These are phyloP conservation scores for Sinapis alba DNA, from an alignment of 441 rosid genomes.

Conservation along the genomic window DNA sequence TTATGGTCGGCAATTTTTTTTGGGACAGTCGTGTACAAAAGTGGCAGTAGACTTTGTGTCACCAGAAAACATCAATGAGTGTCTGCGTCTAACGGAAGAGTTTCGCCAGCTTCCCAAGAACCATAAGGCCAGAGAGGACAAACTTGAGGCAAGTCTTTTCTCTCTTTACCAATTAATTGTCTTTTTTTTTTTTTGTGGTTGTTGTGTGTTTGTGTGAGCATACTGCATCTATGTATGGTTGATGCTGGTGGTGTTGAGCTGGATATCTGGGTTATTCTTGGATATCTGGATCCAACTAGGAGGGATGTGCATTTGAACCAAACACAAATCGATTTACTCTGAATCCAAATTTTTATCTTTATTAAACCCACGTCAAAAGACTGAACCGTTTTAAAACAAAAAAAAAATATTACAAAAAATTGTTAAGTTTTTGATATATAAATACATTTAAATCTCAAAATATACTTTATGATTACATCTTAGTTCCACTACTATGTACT, in stretches of 20 bases:
- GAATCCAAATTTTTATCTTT: background rate
- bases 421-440: background rate
- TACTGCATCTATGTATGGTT: background rate
- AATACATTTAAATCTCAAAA: background rate
- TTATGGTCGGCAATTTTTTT: constrained; percentile 10
- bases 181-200: background rate
- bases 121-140: constrained; percentile 87
- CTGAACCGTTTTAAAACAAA: background rate
- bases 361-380: background rate
- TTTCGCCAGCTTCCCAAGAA: constrained; percentile 81
- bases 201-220: background rate
- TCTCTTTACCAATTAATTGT: constrained; percentile 3
- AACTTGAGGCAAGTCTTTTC: constrained; percentile 66
- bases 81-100: constrained; percentile 80
- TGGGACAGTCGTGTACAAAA: constrained; percentile 82
- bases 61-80: constrained; percentile 73
- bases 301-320: constrained; percentile 5
- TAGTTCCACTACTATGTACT: background rate
- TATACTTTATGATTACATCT: background rate
- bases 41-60: constrained; percentile 92
- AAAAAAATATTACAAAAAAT: background rate
- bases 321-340: background rate
- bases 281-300: background rate
- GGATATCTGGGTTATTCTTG: background rate
- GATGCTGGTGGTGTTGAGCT: background rate